Conservation (phyloP, 2,329 filamentous ascomycete genomes). For the Colletotrichum somersetense region DNA sequence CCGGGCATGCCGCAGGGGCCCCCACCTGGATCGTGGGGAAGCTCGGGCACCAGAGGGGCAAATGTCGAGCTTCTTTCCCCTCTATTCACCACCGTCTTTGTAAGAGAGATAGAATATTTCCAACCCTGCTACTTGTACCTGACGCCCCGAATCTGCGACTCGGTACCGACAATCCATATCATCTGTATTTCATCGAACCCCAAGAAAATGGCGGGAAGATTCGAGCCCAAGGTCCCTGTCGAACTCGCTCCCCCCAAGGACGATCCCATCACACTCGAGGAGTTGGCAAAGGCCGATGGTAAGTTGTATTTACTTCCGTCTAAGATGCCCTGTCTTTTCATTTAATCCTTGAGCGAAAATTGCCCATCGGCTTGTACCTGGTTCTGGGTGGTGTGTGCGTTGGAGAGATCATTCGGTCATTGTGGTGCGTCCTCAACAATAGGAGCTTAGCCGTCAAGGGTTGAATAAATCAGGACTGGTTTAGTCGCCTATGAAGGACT, state of each 20-base stretch:
- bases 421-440: background rate
- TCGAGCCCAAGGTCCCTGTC: slow-evolving; percentile 83
- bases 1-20: slow-evolving; percentile 10
- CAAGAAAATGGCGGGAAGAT: slow-evolving; percentile 70
- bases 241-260: slow-evolving; percentile 86
- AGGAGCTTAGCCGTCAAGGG: background rate
- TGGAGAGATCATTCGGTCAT: too few species aligned
- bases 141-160: background rate
- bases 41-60: slow-evolving; percentile 37
- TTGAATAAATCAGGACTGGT: background rate
- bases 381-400: background rate
- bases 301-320: slow-evolving; percentile 51
- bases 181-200: slow-evolving; percentile 26
- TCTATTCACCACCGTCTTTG: slow-evolving; percentile 19
- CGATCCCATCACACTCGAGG: slow-evolving; percentile 84
- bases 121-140: background rate
- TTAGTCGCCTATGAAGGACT: background rate
- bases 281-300: slow-evolving; percentile 88
- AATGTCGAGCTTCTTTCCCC: slow-evolving; percentile 36
- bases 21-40: slow-evolving; percentile 39
- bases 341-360: background rate
- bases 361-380: background rate
- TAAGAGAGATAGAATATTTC: background rate
- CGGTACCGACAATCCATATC: background rate
- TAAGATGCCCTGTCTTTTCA: background rate